A percentile compares a stretch with the other conserved stretches of the same genome.
These are phyloP conservation scores for Annona cherimola DNA, from an alignment of 164 flowering plant species.

Conservation along the genomic window DNA sequence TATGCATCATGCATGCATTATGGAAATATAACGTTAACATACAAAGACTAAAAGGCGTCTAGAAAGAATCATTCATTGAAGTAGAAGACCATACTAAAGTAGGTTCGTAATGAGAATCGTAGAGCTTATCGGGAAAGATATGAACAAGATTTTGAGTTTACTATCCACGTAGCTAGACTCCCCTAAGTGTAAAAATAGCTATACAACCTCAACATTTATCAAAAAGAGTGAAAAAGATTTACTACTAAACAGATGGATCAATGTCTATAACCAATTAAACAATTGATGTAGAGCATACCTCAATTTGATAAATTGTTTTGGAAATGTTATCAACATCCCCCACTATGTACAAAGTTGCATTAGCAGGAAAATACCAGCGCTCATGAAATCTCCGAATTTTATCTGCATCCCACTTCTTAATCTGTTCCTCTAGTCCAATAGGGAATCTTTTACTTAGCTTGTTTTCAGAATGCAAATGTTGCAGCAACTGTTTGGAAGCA, in stretches of 20 bases:
- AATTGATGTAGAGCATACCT: slow-evolving; percentile 40
- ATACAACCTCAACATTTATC: no score
- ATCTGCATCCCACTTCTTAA: slow-evolving; percentile 98
- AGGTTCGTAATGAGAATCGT: no score
- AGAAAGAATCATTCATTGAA: no score
- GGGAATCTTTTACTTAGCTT: slow-evolving; percentile 96
- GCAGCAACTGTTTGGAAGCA: slow-evolving; percentile 57
- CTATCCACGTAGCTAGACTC: no score
- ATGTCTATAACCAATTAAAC: not conserved
- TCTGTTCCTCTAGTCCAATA: slow-evolving; percentile 98
- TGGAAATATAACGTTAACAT: no score
- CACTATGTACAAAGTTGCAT: slow-evolving; percentile 93
- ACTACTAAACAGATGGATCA: not conserved
- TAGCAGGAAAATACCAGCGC: slow-evolving; percentile 99
- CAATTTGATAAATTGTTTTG: slow-evolving; percentile 72
- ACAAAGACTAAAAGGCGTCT: no score
- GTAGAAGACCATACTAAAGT: no score
- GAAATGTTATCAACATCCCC: slow-evolving; percentile 85
- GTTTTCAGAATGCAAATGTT: slow-evolving; percentile 97
- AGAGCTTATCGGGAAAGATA: no score
- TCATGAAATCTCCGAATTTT: slow-evolving; percentile 95
- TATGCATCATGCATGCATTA: no score
- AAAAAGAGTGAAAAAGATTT: not conserved
- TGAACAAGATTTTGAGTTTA: no score
- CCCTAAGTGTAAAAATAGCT: no score